These are phyloP conservation scores for Physcia stellaris DNA, from an alignment of 495 filamentous ascomycete species.

Conservation along the genomic window DNA sequence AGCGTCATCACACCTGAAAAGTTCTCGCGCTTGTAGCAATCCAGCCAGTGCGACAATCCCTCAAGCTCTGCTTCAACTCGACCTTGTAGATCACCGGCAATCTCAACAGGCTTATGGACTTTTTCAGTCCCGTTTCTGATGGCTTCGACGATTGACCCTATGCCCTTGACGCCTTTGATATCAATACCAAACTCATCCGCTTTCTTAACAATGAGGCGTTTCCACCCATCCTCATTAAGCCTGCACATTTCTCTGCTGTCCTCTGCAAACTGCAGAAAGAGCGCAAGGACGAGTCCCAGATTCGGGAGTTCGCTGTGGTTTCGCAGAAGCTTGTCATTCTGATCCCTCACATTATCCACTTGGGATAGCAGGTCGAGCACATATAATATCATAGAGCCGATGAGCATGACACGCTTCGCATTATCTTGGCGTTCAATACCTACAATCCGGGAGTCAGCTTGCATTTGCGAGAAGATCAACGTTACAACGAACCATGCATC, in stretches of 20 bases:
- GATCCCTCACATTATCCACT: constrained; percentile 15
- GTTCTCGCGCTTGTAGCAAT: too few relatives aligned
- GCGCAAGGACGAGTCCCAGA: constrained; percentile 18
- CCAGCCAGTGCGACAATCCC: too few relatives aligned
- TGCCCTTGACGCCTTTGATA: neutral
- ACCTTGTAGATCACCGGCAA: too few relatives aligned
- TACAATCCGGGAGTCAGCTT: neutral
- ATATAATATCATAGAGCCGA: constrained; percentile 21
- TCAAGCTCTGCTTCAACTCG: too few relatives aligned
- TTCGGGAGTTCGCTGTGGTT: constrained; percentile 24
- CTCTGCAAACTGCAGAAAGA: constrained; percentile 13
- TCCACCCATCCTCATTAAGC: constrained; percentile 5
- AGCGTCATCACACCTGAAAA: too few relatives aligned
- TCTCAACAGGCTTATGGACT: too few relatives aligned
- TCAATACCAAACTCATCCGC: neutral
- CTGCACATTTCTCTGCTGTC: neutral
- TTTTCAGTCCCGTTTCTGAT: too few relatives aligned
- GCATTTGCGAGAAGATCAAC: constrained; percentile 10
- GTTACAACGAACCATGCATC: constrained; percentile 2
- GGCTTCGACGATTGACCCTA: neutral
- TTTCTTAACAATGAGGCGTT: neutral
- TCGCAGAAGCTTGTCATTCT: too few relatives aligned
- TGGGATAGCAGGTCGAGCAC: constrained; percentile 19
- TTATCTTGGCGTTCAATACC: constrained; percentile 17
- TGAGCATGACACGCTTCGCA: constrained; percentile 5